A percentile compares a stretch with the other conserved stretches of the same genome.
phyloP scores from a whole-genome alignment of 2,329 filamentous ascomycete genomes.

The Nakataea oryzae region DNA sequence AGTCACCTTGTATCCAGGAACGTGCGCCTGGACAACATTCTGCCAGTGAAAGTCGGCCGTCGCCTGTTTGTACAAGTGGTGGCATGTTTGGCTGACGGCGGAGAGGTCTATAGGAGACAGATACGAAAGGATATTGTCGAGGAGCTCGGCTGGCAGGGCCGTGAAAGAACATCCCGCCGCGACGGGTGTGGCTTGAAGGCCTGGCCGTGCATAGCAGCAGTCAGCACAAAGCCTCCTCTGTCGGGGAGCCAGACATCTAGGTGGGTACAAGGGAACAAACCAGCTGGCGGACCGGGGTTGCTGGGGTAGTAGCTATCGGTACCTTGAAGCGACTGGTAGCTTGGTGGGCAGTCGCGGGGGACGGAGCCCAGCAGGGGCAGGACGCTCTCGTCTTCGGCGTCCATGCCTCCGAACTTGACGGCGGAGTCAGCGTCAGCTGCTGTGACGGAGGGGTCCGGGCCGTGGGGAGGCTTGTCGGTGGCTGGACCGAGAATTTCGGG shows the following conservation, averaged over 20 bases:
- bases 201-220: background rate
- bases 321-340: conserved; percentile 9
- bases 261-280: background rate
- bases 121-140: conserved; percentile 59
- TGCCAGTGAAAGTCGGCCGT: conserved; percentile 64
- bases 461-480: background rate
- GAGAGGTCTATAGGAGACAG: conserved; percentile 56
- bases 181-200: background rate
- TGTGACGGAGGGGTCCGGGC: background rate
- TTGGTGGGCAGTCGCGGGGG: conserved; percentile 13
- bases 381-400: conserved; percentile 24
- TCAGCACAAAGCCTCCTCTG: background rate
- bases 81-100: conserved; percentile 50
- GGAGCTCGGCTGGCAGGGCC: conserved; percentile 61
- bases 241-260: too few relatives aligned
- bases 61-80: conserved; percentile 45
- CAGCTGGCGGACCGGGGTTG: background rate
- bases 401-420: conserved; percentile 20
- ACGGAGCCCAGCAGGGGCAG: conserved; percentile 18
- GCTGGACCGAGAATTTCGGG: background rate
- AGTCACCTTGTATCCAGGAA: conserved; percentile 44
- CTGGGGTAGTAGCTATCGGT: conserved; percentile 8
- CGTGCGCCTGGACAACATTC: conserved; percentile 53
- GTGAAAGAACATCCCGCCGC: background rate
- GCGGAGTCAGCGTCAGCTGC: background rate